Evolutionary conservation across 2,329 filamentous ascomycete species (phyloP).

Genomic region (Fusarium virguliforme): DNA sequence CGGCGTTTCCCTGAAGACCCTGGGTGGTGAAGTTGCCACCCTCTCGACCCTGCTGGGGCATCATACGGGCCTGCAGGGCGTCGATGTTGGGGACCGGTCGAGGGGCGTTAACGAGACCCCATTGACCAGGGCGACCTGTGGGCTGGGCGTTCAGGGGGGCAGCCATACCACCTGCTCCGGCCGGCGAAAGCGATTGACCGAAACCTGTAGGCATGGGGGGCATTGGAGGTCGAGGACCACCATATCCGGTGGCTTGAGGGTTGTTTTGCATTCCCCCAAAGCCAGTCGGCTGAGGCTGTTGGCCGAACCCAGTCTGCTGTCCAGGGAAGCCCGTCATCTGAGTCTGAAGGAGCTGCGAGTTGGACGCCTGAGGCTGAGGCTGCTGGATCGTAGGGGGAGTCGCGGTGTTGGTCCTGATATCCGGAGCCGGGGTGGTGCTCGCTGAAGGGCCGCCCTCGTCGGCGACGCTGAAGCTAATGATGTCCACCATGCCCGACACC

Average conservation of each 20-base stretch:
- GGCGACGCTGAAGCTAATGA: slow-evolving; percentile 93
- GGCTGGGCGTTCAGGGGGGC: slow-evolving; percentile 90
- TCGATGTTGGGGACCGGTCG: slow-evolving; percentile 94
- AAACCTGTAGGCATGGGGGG: slow-evolving; percentile 80
- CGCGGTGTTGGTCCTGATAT: slow-evolving; percentile 71
- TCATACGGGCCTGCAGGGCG: slow-evolving; percentile 92
- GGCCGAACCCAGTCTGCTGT: slow-evolving; percentile 72
- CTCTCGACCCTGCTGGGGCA: slow-evolving; percentile 96
- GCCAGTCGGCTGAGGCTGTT: slow-evolving; percentile 79
- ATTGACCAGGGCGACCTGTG: slow-evolving; percentile 92
- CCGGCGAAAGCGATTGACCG: slow-evolving; percentile 68
- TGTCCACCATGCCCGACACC: slow-evolving; percentile 99
- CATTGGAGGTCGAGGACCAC: slow-evolving; percentile 89
- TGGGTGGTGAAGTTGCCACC: slow-evolving; percentile 85
- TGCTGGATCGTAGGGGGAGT: slow-evolving; percentile 74
- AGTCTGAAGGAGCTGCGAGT: slow-evolving; percentile 73
- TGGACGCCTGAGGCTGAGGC: slow-evolving; percentile 83
- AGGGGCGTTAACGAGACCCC: slow-evolving; percentile 98
- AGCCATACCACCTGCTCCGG: slow-evolving; percentile 76
- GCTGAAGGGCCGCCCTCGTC: slow-evolving; percentile 75
- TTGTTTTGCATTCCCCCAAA: slow-evolving; percentile 76
- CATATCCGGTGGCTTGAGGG: slow-evolving; percentile 84
- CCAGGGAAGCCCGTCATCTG: slow-evolving; percentile 80
- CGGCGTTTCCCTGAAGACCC: slow-evolving; percentile 92
- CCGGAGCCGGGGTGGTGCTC: slow-evolving; percentile 71